These are phyloP conservation scores for Heritiera fomes DNA, from an alignment of 345 rosid species.

Conservation along the genomic window DNA sequence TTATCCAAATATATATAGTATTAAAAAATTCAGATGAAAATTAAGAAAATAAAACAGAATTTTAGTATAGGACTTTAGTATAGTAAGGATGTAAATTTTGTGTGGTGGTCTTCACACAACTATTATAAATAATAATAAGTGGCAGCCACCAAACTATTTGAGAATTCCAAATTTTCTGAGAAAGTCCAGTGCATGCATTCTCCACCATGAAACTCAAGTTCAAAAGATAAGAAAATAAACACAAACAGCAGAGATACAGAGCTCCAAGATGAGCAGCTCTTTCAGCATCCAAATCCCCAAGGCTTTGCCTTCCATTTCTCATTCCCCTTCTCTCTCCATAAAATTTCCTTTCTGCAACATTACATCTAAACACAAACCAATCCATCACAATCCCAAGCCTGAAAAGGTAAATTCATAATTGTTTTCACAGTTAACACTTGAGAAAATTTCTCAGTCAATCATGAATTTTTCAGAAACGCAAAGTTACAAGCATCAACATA, in stretches of 20 bases:
- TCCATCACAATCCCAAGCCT: not conserved
- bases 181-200: constrained; percentile 14
- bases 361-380: not conserved
- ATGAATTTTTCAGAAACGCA: constrained; percentile 1
- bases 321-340: too few species aligned
- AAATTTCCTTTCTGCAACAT: not conserved
- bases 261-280: not conserved
- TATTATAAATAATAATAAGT: not conserved
- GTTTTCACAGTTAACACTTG: not conserved
- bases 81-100: not conserved
- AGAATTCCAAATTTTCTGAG: not conserved
- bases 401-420: not conserved
- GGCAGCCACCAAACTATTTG: constrained; percentile 6
- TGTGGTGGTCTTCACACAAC: not conserved
- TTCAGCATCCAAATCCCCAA: constrained; percentile 15
- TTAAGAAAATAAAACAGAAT: too few species aligned
- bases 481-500: not conserved
- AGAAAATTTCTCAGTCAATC: not conserved
- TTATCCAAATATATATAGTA: too few species aligned
- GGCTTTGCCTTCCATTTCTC: not conserved
- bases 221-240: constrained; percentile 8
- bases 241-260: not conserved
- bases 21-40: too few species aligned
- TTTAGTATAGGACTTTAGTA: too few species aligned
- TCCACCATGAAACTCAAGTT: constrained; percentile 11